Conservation (phyloP, 2,329 filamentous ascomycete genomes). For the Dendrostoma leiphaemia region DNA sequence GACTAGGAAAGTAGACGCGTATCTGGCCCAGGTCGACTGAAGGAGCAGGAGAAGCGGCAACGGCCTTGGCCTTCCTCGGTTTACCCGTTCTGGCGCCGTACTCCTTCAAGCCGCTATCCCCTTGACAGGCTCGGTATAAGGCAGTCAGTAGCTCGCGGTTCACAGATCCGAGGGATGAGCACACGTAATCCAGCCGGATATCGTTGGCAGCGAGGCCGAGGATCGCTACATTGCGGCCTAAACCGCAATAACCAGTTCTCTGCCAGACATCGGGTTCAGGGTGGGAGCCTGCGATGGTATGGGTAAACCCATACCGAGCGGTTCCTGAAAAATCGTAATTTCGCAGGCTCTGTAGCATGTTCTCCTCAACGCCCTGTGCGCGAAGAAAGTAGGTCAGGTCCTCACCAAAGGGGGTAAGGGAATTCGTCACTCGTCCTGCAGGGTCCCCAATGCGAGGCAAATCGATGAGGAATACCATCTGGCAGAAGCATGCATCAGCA, state of each 20-base stretch:
- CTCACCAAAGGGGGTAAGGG: constrained; percentile 56
- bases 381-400: constrained; percentile 70
- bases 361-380: constrained; percentile 62
- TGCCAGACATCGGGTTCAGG: constrained; percentile 37
- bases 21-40: constrained; percentile 44
- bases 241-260: constrained; percentile 61
- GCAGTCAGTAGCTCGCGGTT: constrained; percentile 63
- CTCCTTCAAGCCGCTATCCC: constrained; percentile 45
- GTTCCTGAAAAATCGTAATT: constrained; percentile 83
- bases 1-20: constrained; percentile 78
- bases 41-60: constrained; percentile 23
- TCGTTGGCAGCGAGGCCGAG: constrained; percentile 57
- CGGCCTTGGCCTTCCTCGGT: constrained; percentile 28
- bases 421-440: constrained; percentile 30
- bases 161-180: constrained; percentile 78
- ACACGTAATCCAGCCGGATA: constrained; percentile 71
- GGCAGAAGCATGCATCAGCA: constrained; percentile 19
- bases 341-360: constrained; percentile 64
- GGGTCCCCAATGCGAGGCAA: constrained; percentile 60
- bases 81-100: constrained; percentile 38
- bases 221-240: constrained; percentile 63
- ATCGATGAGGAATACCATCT: constrained; percentile 90
- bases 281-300: constrained; percentile 68
- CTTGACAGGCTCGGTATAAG: constrained; percentile 55
- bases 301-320: constrained; percentile 71